phyloP scores from a whole-genome alignment of 2,329 filamentous ascomycete genomes.

The Calonectria pseudoturangicola region DNA sequence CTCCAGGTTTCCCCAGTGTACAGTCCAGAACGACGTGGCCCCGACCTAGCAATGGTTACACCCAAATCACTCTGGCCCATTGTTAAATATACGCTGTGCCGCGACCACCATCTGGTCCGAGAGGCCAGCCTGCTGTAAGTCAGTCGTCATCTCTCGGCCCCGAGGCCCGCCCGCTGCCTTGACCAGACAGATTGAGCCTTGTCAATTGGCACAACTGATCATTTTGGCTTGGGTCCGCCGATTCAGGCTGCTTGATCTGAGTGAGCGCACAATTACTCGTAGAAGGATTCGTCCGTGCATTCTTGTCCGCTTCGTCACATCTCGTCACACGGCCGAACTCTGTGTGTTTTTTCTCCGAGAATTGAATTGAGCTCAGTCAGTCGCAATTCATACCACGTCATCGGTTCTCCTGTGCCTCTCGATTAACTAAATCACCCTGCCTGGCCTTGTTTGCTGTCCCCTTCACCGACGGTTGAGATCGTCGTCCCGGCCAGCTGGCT shows the following conservation, averaged over 20 bases:
- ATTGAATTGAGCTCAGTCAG: not conserved
- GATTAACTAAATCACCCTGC: conserved; percentile 17
- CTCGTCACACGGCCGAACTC: conserved; percentile 5
- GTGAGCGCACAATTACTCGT: conserved; percentile 7
- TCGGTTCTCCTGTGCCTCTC: not conserved
- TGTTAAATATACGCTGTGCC: conserved; percentile 31
- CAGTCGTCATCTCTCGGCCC: conserved; percentile 31
- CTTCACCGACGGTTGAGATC: conserved; percentile 33
- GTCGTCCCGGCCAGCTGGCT: conserved; percentile 43
- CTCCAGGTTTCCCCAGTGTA: conserved; percentile 39
- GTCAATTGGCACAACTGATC: conserved; percentile 31
- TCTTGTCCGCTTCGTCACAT: conserved; percentile 14
- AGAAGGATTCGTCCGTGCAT: conserved; percentile 39
- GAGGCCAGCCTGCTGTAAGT: conserved; percentile 36
- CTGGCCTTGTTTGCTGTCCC: conserved; percentile 36
- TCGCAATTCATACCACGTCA: conserved; percentile 1
- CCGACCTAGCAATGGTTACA: conserved; percentile 46
- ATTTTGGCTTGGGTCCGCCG: conserved; percentile 16
- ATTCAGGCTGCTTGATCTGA: conserved; percentile 1
- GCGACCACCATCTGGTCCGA: conserved; percentile 43
- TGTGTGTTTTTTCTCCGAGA: not conserved
- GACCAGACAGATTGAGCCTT: conserved; percentile 30
- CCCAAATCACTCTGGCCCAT: conserved; percentile 36
- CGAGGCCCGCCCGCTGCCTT: conserved; percentile 12
- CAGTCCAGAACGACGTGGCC: conserved; percentile 28